Conservation (phyloP, 169 alveolate genomes). For the Plasmodium vinckei region DNA sequence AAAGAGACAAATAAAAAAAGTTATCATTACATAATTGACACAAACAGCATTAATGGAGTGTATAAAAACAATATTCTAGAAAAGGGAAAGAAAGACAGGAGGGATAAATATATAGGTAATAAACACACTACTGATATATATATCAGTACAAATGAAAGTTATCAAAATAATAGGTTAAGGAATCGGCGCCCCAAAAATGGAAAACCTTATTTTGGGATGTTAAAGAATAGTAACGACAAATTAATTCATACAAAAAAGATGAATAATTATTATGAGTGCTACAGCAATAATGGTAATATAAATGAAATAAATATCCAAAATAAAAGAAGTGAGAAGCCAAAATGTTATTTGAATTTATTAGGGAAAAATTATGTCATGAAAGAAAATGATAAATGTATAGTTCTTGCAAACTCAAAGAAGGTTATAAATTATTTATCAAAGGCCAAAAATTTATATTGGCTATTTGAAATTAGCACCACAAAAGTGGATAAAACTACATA, state of each 20-base stretch:
- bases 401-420: slow-evolving; percentile 63
- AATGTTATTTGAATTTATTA: slow-evolving; percentile 52
- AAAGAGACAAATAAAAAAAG: not conserved
- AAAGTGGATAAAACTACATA: slow-evolving; percentile 37
- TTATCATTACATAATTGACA: not conserved
- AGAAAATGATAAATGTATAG: slow-evolving; percentile 64
- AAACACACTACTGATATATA: slow-evolving; percentile 1
- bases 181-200: not conserved
- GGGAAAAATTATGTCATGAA: slow-evolving; percentile 45
- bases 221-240: slow-evolving; percentile 15
- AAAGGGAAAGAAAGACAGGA: slow-evolving; percentile 7
- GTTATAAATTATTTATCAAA: slow-evolving; percentile 70
- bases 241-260: slow-evolving; percentile 11
- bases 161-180: slow-evolving; percentile 4
- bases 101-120: not conserved
- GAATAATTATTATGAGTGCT: not conserved
- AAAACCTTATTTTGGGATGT: not conserved
- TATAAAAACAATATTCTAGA: not conserved
- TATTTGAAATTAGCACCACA: slow-evolving; percentile 67
- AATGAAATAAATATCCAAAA: not conserved
- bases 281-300: slow-evolving; percentile 5
- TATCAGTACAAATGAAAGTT: not conserved
- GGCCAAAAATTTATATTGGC: slow-evolving; percentile 68
- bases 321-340: slow-evolving; percentile 14
- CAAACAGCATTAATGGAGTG: not conserved